Base-by-base conservation (phyloP, 2,329 filamentous ascomycete genomes). In the Chaetomiaceae sp. region DNA sequence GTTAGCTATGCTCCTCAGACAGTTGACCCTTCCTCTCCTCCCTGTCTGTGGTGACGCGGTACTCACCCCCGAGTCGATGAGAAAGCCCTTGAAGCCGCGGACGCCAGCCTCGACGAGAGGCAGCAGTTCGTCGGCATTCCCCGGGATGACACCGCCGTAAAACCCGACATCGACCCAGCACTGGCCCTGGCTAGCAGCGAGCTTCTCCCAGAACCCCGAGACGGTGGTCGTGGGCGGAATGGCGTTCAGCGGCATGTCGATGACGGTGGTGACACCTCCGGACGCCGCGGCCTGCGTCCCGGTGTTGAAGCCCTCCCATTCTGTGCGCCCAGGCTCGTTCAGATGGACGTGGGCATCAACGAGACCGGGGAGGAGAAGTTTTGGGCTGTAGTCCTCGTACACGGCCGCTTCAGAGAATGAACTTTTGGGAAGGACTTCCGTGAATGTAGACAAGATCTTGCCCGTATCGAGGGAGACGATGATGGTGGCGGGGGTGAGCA, bases 121-220 rank as follows among this genome's bases (percentile, higher is more conserved):
- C 60, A 88, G 82, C 49, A 99, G 72, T 63, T 97, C 83, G 10
- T 79, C 69, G 3, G 84, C 80, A 65, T 99, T 99, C 2, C 92
- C 93, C 3, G 93, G 93, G 42, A 99, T 83, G 34, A 97, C 83
- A 27, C 93, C 93, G 21, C 93, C 93, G 66, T 97, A 97, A 70
- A 99, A 97, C 25, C 90, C 93, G n/a, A 97, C 91, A 62, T 97
- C 93, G 21, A 97, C 89, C 92, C 92, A 99, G 71, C 92, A 96
- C 71, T 97, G 86, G 30, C 87, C 89, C 55, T 80, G 70, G 35
- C 89, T 89, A 20, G 93, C 93, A 23, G 81, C 79, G 41, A 96
- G 75, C 75, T 99, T 99, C 73, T 89, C 87, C 55, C 86, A 76
- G 59, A 99, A 79, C 6, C 87, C 89, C 16, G 76, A 74, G 3